Percentiles rank a stretch among this genome's conserved stretches.
These are phyloP conservation scores for Aspergillus versicolor DNA, from an alignment of 2,329 filamentous ascomycete genomes.

Conservation along the genomic window DNA sequence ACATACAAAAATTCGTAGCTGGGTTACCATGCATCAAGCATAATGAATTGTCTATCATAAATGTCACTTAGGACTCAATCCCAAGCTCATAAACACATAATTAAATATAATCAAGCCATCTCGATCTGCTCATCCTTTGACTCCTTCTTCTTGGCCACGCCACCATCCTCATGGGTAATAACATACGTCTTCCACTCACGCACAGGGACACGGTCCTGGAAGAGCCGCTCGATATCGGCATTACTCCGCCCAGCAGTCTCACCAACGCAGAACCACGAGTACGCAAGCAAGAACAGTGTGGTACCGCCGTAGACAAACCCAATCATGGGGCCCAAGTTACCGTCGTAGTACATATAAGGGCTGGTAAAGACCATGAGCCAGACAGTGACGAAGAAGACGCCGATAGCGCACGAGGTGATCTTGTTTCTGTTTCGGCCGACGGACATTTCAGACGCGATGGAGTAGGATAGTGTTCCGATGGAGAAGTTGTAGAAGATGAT, in stretches of 20 bases:
- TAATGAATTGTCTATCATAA: too few relatives aligned
- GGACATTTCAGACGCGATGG: slow-evolving; percentile 49
- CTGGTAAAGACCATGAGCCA: slow-evolving; percentile 36
- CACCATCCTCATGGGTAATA: slow-evolving; percentile 6
- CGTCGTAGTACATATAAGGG: slow-evolving; percentile 38
- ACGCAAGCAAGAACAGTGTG: slow-evolving; percentile 26
- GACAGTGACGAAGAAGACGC: slow-evolving; percentile 39
- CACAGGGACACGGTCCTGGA: slow-evolving; percentile 36
- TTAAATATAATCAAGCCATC: neutral
- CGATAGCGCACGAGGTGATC: slow-evolving; percentile 46
- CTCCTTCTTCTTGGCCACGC: slow-evolving; percentile 6
- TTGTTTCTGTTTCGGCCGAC: slow-evolving; percentile 51
- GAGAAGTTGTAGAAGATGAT: slow-evolving; percentile 50
- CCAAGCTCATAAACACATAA: too few relatives aligned
- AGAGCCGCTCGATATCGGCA: slow-evolving; percentile 40
- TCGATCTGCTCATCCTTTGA: slow-evolving; percentile 15
- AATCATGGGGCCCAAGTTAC: slow-evolving; percentile 32
- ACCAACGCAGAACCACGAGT: slow-evolving; percentile 42
- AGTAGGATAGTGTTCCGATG: slow-evolving; percentile 44
- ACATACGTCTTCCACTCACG: slow-evolving; percentile 32
- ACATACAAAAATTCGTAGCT: too few relatives aligned
- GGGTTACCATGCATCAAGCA: too few relatives aligned
- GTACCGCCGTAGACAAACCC: slow-evolving; percentile 36
- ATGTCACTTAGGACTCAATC: too few relatives aligned
- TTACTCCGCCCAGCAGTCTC: slow-evolving; percentile 40